A percentile compares a stretch with the other conserved stretches of the same genome.
These are phyloP conservation scores for Senna tora DNA, from an alignment of 306 rosid genomes.

Conservation along the genomic window DNA sequence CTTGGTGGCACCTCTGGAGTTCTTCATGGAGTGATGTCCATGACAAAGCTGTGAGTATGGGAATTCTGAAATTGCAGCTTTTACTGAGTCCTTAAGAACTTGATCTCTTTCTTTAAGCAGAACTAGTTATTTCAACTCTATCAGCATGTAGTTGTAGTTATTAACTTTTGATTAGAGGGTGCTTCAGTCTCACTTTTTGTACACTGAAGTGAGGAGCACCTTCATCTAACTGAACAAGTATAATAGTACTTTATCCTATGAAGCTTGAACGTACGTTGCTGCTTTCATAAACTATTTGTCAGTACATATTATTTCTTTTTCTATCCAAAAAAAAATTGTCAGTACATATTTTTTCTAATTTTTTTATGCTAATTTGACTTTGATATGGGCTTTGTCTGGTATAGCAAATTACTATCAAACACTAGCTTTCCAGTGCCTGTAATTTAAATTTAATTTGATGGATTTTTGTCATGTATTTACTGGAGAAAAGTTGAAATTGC, in stretches of 20 bases:
- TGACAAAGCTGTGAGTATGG: slow-evolving; percentile 81
- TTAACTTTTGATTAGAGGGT: background rate
- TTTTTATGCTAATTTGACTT: slow-evolving; percentile 16
- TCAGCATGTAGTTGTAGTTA: background rate
- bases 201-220: background rate
- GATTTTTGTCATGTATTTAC: background rate
- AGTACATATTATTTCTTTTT: no score
- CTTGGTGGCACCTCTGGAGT: slow-evolving; percentile 95
- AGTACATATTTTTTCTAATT: background rate
- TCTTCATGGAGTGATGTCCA: slow-evolving; percentile 90
- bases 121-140: background rate
- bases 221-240: background rate
- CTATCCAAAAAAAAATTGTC: no score
- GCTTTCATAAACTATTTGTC: background rate
- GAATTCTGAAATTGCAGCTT: slow-evolving; percentile 58
- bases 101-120: slow-evolving; percentile 1
- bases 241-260: background rate
- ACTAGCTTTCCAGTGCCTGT: background rate
- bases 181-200: background rate
- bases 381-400: background rate
- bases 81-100: slow-evolving; percentile 45
- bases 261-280: background rate
- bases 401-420: background rate
- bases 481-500: background rate
- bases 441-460: background rate